Evolutionary conservation across 192 early-diverging fungal genomes (phyloP).

Genomic region (Funneliformis geosporum): DNA sequence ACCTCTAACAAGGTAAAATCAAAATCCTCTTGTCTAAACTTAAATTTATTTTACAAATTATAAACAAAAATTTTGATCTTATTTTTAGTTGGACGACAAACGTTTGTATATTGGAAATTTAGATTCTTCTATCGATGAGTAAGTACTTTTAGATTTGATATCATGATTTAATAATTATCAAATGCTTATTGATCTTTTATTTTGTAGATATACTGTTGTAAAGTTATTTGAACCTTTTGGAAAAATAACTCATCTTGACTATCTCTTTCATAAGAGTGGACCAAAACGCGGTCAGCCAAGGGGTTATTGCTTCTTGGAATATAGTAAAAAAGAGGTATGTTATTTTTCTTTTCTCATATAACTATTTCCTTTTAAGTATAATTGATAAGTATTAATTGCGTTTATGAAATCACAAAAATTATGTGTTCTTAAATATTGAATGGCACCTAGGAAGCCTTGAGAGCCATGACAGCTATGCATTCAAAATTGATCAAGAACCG

Average conservation of each 20-base stretch:
- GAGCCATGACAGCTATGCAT: conserved; percentile 59
- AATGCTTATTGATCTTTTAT: not conserved
- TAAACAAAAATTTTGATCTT: not conserved
- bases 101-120: conserved; percentile 73
- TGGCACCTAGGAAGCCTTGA: conserved; percentile 46
- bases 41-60: not conserved
- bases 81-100: conserved; percentile 41
- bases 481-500: conserved; percentile 54
- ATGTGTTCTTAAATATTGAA: conserved; percentile 12
- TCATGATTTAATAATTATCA: not conserved
- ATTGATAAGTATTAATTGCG: not conserved
- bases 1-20: not conserved
- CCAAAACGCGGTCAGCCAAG: conserved; percentile 65
- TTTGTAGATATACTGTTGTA: conserved; percentile 58
- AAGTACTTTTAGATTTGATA: conserved; percentile 26
- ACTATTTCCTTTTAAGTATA: not conserved
- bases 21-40: not conserved
- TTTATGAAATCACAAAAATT: not conserved
- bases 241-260: conserved; percentile 64
- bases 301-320: conserved; percentile 75
- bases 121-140: conserved; percentile 65
- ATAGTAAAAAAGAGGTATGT: conserved; percentile 47
- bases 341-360: not conserved
- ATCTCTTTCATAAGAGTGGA: conserved; percentile 66
- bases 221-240: conserved; percentile 70